A percentile compares a stretch with the other conserved stretches of the same genome.
These are phyloP conservation scores for Ascochyta fabae DNA, from an alignment of 2,329 filamentous ascomycete species.

Conservation along the genomic window DNA sequence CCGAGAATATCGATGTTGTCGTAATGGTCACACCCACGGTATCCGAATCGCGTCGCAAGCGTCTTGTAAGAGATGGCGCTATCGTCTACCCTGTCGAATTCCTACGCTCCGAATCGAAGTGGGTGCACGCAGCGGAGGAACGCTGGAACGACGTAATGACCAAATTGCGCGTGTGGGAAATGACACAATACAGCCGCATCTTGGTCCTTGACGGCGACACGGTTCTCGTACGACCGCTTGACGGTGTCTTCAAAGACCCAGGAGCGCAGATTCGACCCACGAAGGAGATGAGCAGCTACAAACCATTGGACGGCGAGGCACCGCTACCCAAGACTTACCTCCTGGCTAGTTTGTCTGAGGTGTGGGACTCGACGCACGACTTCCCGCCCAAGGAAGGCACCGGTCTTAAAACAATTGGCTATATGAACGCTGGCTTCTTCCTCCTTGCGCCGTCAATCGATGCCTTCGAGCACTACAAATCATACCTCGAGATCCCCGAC, in stretches of 20 bases:
- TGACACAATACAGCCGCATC: slow-evolving; percentile 46
- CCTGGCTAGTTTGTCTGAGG: slow-evolving; percentile 44
- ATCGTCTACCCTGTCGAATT: slow-evolving; percentile 34
- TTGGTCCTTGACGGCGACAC: slow-evolving; percentile 48
- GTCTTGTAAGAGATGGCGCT: slow-evolving; percentile 36
- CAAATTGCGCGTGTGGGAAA: slow-evolving; percentile 50
- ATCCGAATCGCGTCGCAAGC: slow-evolving; percentile 23
- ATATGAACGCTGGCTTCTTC: slow-evolving; percentile 51
- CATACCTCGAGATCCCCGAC: slow-evolving; percentile 35
- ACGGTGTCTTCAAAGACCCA: slow-evolving; percentile 47
- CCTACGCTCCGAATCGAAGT: slow-evolving; percentile 25
- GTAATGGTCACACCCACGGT: slow-evolving; percentile 39
- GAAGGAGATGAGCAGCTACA: slow-evolving; percentile 14
- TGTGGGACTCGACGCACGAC: slow-evolving; percentile 36
- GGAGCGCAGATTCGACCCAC: slow-evolving; percentile 27
- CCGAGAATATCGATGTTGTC: slow-evolving; percentile 29
- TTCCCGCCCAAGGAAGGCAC: slow-evolving; percentile 43
- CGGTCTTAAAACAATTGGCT: slow-evolving; percentile 37
- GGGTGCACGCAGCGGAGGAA: slow-evolving; percentile 21
- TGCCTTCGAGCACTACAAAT: slow-evolving; percentile 44
- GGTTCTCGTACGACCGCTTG: slow-evolving; percentile 38
- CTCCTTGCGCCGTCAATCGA: slow-evolving; percentile 39
- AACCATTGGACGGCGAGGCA: slow-evolving; percentile 28
- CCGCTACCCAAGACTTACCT: slow-evolving; percentile 41
- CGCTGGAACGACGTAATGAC: slow-evolving; percentile 48